phyloP scores from a whole-genome alignment of 805 yeast species.

The Priceomyces melissophilus region DNA sequence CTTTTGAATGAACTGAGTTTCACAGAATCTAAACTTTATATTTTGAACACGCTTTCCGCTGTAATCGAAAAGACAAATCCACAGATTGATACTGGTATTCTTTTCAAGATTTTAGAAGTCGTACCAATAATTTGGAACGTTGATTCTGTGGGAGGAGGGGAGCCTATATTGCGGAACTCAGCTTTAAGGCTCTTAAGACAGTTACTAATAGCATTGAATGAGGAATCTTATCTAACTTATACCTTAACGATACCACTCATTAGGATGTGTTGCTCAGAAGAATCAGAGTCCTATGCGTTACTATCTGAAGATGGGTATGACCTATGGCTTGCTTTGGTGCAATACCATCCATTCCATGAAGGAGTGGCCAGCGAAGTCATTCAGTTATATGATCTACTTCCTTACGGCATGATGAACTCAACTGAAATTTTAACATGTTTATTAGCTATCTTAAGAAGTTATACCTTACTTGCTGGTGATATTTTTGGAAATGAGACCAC shows the following conservation, averaged over 20 bases:
- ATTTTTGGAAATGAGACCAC: slow-evolving; percentile 36
- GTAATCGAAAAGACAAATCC: slow-evolving; percentile 66
- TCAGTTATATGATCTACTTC: slow-evolving; percentile 47
- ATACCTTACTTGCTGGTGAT: slow-evolving; percentile 48
- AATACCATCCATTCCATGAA: slow-evolving; percentile 47
- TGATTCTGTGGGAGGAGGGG: slow-evolving; percentile 40
- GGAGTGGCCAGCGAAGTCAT: slow-evolving; percentile 37
- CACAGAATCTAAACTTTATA: slow-evolving; percentile 74
- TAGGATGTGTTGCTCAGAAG: slow-evolving; percentile 54
- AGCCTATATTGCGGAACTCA: slow-evolving; percentile 37
- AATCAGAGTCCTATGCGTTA: slow-evolving; percentile 42
- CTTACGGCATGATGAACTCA: slow-evolving; percentile 59
- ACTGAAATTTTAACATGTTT: slow-evolving; percentile 73
- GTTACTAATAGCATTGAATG: slow-evolving; percentile 53
- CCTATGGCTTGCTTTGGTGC: slow-evolving; percentile 71
- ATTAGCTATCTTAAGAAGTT: slow-evolving; percentile 60
- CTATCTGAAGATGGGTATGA: slow-evolving; percentile 85
- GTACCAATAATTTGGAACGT: slow-evolving; percentile 79
- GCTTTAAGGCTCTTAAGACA: slow-evolving; percentile 53
- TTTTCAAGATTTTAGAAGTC: slow-evolving; percentile 47
- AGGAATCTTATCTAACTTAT: slow-evolving; percentile 46
- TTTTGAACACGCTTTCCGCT: slow-evolving; percentile 64
- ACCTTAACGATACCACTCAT: slow-evolving; percentile 64
- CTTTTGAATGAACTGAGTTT: slow-evolving; percentile 49
- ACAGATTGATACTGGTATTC: slow-evolving; percentile 47